A percentile compares a stretch with the other conserved stretches of the same genome.
These are phyloP conservation scores for Sextonia rubra DNA, from an alignment of 164 flowering plant species.

Conservation along the genomic window DNA sequence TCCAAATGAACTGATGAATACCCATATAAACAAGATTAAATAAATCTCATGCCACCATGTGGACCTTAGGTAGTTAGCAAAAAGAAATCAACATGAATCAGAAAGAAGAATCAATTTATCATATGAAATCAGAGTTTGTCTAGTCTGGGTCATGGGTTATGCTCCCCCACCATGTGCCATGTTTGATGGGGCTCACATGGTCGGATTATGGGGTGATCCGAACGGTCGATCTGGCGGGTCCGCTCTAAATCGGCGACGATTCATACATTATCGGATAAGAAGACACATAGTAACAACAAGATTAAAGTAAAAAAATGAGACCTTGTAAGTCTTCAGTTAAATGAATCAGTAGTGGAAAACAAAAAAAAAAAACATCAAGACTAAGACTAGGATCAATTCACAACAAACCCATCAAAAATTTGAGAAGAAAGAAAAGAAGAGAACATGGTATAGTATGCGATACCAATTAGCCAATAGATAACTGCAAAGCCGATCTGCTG, in stretches of 20 bases:
- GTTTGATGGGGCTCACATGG: background rate
- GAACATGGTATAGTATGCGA: too few species aligned
- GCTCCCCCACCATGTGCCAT: background rate
- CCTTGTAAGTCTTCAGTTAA: background rate
- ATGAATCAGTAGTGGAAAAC: background rate
- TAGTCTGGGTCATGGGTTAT: background rate
- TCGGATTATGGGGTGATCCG: background rate
- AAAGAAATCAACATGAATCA: background rate
- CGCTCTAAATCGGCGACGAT: background rate
- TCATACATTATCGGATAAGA: background rate
- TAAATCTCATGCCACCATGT: background rate
- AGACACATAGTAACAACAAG: too few species aligned
- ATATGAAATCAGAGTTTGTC: background rate
- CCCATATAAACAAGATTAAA: background rate
- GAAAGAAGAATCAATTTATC: background rate
- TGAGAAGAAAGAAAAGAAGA: background rate
- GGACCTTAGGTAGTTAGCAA: background rate
- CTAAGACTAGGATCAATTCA: too few species aligned
- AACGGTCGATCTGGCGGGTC: background rate
- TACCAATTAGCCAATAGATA: too few species aligned
- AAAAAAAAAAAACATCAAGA: too few species aligned
- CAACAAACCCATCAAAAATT: too few species aligned
- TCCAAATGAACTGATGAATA: too few species aligned
- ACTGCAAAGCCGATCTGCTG: too few species aligned
- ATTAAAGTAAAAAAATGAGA: background rate